Evolutionary conservation across 257 asterid species (phyloP).

Genomic region (Lycium ferocissimum): DNA sequence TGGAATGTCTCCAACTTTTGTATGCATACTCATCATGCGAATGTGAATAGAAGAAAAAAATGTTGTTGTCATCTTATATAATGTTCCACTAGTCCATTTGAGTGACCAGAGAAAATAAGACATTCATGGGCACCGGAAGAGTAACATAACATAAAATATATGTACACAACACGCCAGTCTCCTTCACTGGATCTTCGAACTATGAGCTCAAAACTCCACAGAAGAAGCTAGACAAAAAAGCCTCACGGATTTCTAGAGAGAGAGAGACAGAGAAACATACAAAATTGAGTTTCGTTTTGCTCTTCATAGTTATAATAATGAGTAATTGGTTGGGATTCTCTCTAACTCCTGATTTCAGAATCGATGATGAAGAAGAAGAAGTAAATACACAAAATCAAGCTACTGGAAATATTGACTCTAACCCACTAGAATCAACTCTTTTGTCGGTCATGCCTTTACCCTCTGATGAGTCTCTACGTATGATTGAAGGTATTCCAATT

Average conservation of each 20-base stretch:
- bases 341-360: slow-evolving; percentile 62
- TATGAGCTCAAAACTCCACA: too few relatives aligned
- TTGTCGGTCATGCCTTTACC: slow-evolving; percentile 50
- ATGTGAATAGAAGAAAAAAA: slow-evolving; percentile 3
- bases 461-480: slow-evolving; percentile 42
- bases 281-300: not conserved
- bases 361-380: slow-evolving; percentile 44
- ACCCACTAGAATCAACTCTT: slow-evolving; percentile 28
- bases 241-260: too few relatives aligned
- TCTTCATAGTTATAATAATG: slow-evolving; percentile 38
- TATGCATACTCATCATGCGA: not conserved
- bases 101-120: not conserved
- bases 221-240: too few relatives aligned
- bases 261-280: not conserved
- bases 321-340: slow-evolving; percentile 84
- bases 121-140: not conserved
- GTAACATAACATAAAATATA: too few relatives aligned
- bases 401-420: not conserved
- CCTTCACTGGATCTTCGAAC: too few relatives aligned
- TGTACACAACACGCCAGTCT: too few relatives aligned
- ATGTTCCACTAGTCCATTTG: not conserved
- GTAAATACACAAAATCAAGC: slow-evolving; percentile 12
- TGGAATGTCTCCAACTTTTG: not conserved
- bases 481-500: slow-evolving; percentile 33
- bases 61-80: not conserved